phyloP scores from a whole-genome alignment of 2,329 filamentous ascomycete genomes.

The Xylariaceae sp. region DNA sequence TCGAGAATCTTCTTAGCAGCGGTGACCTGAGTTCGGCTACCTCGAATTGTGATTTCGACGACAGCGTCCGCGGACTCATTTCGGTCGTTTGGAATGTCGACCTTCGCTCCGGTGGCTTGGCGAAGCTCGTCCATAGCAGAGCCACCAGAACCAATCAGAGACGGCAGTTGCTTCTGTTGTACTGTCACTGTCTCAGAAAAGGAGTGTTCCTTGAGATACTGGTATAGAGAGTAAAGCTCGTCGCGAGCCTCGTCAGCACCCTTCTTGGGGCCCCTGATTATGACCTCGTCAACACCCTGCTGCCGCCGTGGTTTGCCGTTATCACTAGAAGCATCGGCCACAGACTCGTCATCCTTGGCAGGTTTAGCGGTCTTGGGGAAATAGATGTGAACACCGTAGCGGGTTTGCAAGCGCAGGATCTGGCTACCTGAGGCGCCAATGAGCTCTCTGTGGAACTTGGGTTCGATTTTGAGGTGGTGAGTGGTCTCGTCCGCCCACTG shows the following conservation, averaged over 20 bases:
- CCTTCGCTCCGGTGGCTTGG: slow-evolving; percentile 75
- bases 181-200: slow-evolving; percentile 74
- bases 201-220: slow-evolving; percentile 87
- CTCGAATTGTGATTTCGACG: slow-evolving; percentile 87
- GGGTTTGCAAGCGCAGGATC: slow-evolving; percentile 85
- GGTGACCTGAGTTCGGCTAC: slow-evolving; percentile 83
- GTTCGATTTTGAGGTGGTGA: slow-evolving; percentile 80
- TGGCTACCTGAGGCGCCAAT: slow-evolving; percentile 84
- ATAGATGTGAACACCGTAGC: slow-evolving; percentile 87
- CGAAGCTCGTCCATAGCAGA: slow-evolving; percentile 87
- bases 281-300: slow-evolving; percentile 82
- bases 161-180: slow-evolving; percentile 88
- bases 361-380: slow-evolving; percentile 70
- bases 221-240: slow-evolving; percentile 80
- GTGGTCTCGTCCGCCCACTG: slow-evolving; percentile 88
- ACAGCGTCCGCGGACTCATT: slow-evolving; percentile 63
- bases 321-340: slow-evolving; percentile 65
- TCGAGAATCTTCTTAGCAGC: slow-evolving; percentile 87
- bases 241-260: slow-evolving; percentile 89
- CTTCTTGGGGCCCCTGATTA: slow-evolving; percentile 84
- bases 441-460: slow-evolving; percentile 88
- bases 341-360: slow-evolving; percentile 63
- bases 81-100: slow-evolving; percentile 80
- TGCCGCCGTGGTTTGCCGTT: slow-evolving; percentile 58
- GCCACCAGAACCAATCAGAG: slow-evolving; percentile 85